Evolutionary conservation across 352 stramenopile genomes (phyloP).

Genomic region (Globisporangium spinosum): DNA sequence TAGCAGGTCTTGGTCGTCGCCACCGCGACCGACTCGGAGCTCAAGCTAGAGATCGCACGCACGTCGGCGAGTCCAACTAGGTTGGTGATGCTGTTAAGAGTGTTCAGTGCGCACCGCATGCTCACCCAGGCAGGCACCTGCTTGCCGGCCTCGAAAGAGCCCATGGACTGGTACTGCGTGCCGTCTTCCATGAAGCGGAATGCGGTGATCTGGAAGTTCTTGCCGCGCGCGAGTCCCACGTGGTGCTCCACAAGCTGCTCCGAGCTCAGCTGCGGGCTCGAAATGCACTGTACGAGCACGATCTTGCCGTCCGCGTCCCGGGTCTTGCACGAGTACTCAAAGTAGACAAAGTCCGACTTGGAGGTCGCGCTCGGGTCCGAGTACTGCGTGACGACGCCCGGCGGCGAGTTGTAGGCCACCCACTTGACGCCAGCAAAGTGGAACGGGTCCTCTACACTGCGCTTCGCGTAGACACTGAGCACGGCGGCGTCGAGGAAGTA

Average conservation of each 20-base stretch:
- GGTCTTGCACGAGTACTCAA: constrained; percentile 17
- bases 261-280: constrained; percentile 7
- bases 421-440: constrained; percentile 60
- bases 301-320: constrained; percentile 8
- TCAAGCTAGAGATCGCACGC: constrained; percentile 5
- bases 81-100: constrained; percentile 8
- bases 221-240: constrained; percentile 5
- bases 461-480: constrained; percentile 31
- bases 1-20: constrained; percentile 13
- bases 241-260: constrained; percentile 4
- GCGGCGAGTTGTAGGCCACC: constrained; percentile 7
- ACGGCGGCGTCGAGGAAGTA: constrained; percentile 39
- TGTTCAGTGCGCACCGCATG: constrained; percentile 4
- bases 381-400: constrained; percentile 8
- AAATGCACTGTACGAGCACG: constrained; percentile 17
- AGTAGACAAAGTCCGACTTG: constrained; percentile 15
- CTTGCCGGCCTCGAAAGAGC: constrained; percentile 4
- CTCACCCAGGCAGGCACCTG: constrained; percentile 12
- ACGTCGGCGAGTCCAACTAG: constrained; percentile 13
- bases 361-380: background rate
- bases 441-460: constrained; percentile 37
- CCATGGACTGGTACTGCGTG: constrained; percentile 11
- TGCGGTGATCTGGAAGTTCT: constrained; percentile 1
- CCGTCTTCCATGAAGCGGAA: constrained; percentile 13
- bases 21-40: background rate